A percentile compares a stretch with the other conserved stretches of the same genome.
These are phyloP conservation scores for Scenedesmus sp. DNA, from an alignment of 163 green algal genomes.

Conservation along the genomic window DNA sequence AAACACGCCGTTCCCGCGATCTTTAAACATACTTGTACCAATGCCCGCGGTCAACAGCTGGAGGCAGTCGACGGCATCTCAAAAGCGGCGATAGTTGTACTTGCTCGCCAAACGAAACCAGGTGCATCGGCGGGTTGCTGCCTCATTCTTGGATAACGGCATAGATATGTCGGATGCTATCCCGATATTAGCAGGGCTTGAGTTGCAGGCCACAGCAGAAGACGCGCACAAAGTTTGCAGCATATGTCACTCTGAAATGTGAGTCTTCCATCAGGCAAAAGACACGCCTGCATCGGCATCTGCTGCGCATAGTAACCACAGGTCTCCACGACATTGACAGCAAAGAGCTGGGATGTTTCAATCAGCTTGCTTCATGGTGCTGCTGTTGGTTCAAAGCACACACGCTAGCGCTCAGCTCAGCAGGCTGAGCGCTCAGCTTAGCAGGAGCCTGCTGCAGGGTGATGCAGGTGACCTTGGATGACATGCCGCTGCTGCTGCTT, in stretches of 20 bases:
- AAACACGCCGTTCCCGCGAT: too few species aligned
- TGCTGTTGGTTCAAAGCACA: neutral
- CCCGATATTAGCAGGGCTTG: too few species aligned
- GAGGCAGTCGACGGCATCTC: too few species aligned
- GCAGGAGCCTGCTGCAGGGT: constrained; percentile 4
- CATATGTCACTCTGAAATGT: neutral
- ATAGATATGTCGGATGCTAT: too few species aligned
- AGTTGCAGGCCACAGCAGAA: too few species aligned
- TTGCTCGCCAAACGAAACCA: too few species aligned
- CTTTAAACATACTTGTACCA: too few species aligned
- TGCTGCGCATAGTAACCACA: neutral
- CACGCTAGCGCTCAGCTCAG: too few species aligned
- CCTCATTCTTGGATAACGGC: neutral
- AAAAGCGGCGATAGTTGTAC: too few species aligned
- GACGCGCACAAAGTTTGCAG: neutral
- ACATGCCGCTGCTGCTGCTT: neutral
- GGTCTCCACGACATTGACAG: neutral
- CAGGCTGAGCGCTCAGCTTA: too few species aligned
- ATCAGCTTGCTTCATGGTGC: neutral
- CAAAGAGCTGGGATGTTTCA: neutral
- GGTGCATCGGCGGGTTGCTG: neutral
- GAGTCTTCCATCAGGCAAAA: neutral
- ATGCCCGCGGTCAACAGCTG: too few species aligned
- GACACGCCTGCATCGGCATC: neutral
- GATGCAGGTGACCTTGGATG: neutral